These are phyloP conservation scores for Melanomma pulvis-pyrius DNA, from an alignment of 495 filamentous ascomycete genomes.

Conservation along the genomic window DNA sequence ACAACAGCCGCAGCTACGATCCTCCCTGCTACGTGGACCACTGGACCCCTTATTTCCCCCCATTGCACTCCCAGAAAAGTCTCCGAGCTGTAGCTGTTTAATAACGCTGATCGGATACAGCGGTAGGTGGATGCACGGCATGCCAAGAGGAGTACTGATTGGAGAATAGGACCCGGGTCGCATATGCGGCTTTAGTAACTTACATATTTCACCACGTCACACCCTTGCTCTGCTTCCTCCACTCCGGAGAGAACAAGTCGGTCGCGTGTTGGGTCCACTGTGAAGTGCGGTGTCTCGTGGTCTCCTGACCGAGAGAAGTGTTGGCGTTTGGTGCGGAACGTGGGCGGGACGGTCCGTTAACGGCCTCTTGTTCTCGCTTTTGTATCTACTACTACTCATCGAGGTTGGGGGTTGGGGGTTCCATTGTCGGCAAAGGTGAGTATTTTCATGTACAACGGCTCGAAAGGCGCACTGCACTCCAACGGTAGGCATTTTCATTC, in stretches of 20 bases:
- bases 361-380: neutral
- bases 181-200: constrained; percentile 26
- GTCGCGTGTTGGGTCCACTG: constrained; percentile 22
- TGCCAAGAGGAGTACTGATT: constrained; percentile 18
- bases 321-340: neutral
- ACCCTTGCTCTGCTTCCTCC: constrained; percentile 11
- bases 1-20: neutral
- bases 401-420: neutral
- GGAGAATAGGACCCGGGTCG: constrained; percentile 8
- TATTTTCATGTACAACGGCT: neutral
- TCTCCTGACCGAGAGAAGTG: constrained; percentile 15
- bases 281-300: neutral
- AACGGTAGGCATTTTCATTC: neutral
- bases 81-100: constrained; percentile 14
- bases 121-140: neutral
- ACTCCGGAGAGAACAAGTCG: constrained; percentile 16
- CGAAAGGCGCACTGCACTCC: no score
- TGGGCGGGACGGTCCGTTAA: constrained; percentile 30
- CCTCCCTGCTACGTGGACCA: constrained; percentile 21
- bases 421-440: neutral
- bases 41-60: neutral
- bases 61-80: constrained; percentile 1
- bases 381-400: neutral
- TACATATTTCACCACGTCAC: constrained; percentile 25
- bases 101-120: neutral